Base-by-base conservation (phyloP, 2,329 filamentous ascomycete genomes). In the Phialemonium atrogriseum region DNA sequence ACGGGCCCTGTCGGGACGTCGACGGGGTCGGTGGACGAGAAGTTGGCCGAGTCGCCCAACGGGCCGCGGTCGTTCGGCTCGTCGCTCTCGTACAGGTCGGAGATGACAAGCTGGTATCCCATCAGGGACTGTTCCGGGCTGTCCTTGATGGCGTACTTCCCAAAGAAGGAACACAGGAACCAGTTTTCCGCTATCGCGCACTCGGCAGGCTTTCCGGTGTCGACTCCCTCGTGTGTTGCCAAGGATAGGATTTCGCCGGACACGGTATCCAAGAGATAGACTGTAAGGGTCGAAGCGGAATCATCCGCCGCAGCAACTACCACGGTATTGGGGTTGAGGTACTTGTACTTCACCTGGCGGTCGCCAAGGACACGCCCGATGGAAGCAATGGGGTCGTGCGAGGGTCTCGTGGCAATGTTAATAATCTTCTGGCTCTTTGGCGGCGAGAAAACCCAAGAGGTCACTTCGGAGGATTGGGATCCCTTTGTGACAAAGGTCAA, bases 271-370 rank as follows among this genome's bases (percentile, higher is more conserved):
- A 98, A 55, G 9, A 96, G 67, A 48, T 89, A 87, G 40, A 93
- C 68, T 0, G 77, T 79, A 7, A 86, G 74, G 1, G 68, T 69
- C 4, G 64, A 68, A 3, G 67, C 49, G 9, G 64, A 60, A 14
- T 80, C 70, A 20, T 80, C 69, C 3, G 78, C 60, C 2, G 84
- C 69, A 2, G 83, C 84, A 27, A 94, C 67, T 1, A 96, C 70
- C 3, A 87, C 67, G 6, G 85, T 72, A 57, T 94, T 95, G 1
- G 84, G 77, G 60, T 93, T 94, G 24, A 98, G 64, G 53, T 96
- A 96, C 61, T 98, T 98, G 74, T 98, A 98, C 41, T 89, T 73
- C 28, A 98, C 91, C n/a, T 79, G 80, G 25, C 91, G 77, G 49
- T 98, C 83, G 16, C 87, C 88, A 14, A 98, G 73, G 2, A 96